Conservation (phyloP, 2,329 filamentous ascomycete species). For the Sphaceloma murrayae region DNA sequence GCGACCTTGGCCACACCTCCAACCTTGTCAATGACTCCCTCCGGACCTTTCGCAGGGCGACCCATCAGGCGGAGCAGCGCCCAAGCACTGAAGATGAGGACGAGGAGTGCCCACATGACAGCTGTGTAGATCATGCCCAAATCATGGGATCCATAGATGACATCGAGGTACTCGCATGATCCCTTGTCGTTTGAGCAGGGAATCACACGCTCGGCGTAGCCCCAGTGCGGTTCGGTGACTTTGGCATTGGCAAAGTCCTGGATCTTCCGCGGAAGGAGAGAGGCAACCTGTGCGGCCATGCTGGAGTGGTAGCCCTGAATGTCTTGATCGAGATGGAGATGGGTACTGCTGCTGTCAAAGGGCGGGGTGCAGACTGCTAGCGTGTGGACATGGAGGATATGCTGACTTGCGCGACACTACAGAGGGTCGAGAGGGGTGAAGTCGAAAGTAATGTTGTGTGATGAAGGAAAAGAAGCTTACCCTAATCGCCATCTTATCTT, state of each 20-base stretch:
- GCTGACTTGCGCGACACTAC: too few species aligned
- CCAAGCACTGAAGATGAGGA: slow-evolving; percentile 40
- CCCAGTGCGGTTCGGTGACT: slow-evolving; percentile 41
- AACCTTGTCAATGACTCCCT: slow-evolving; percentile 16
- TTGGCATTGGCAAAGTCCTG: slow-evolving; percentile 26
- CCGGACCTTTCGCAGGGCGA: slow-evolving; percentile 2
- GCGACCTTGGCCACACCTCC: slow-evolving; percentile 34
- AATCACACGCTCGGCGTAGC: slow-evolving; percentile 44
- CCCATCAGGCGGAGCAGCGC: slow-evolving; percentile 26
- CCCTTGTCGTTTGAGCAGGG: slow-evolving; percentile 51
- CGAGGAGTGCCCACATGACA: slow-evolving; percentile 48
- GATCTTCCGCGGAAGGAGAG: slow-evolving; percentile 23
- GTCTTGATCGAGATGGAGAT: too few species aligned
- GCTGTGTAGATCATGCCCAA: slow-evolving; percentile 47
- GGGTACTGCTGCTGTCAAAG: too few species aligned
- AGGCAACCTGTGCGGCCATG: neutral
- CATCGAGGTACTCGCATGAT: slow-evolving; percentile 49
- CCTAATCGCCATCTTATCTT: slow-evolving; percentile 8
- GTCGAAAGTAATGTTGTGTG: neutral
- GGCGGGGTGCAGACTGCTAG: too few species aligned
- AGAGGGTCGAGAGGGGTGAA: neutral
- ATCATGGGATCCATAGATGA: slow-evolving; percentile 47
- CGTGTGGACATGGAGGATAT: too few species aligned
- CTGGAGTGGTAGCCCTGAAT: too few species aligned
- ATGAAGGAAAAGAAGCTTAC: neutral